These are phyloP conservation scores for Diversispora epigaea DNA, from an alignment of 192 early-diverging fungal species.

Conservation along the genomic window DNA sequence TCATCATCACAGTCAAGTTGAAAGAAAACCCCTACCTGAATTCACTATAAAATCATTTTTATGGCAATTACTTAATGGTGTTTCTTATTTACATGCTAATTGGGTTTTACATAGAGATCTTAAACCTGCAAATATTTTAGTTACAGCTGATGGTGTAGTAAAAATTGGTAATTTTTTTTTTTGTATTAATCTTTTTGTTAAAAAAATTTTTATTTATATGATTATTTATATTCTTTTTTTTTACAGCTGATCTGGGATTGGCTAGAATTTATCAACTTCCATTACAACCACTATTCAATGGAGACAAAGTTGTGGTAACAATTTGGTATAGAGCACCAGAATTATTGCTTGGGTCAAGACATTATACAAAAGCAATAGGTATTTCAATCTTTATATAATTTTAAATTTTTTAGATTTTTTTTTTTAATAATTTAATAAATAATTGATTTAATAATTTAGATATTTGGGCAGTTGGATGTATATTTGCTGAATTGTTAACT, in stretches of 20 bases:
- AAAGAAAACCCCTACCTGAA: conserved; percentile 80
- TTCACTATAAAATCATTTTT: conserved; percentile 83
- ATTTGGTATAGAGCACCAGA: conserved; percentile 77
- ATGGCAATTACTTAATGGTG: conserved; percentile 76
- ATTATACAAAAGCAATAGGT: conserved; percentile 67
- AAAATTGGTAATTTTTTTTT: conserved; percentile 77
- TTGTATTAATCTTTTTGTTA: conserved; percentile 35
- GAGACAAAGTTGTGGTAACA: conserved; percentile 66
- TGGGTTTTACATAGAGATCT: conserved; percentile 74
- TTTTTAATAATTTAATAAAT: neutral
- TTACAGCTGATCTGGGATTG: conserved; percentile 70
- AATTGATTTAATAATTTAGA: conserved; percentile 41
- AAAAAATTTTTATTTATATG: conserved; percentile 1
- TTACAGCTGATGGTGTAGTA: conserved; percentile 80
- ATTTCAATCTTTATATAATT: conserved; percentile 36
- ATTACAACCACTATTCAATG: conserved; percentile 47
- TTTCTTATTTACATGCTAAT: conserved; percentile 62
- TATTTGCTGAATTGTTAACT: conserved; percentile 91
- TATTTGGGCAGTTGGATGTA: conserved; percentile 96
- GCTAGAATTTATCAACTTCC: conserved; percentile 66
- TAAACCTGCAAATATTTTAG: conserved; percentile 63
- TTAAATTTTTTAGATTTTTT: neutral
- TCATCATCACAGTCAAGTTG: conserved; percentile 78
- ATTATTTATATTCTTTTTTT: conserved; percentile 34
- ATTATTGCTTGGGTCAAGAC: conserved; percentile 56